Evolutionary conservation across 108 stramenopile genomes (phyloP), one percentile per base, ranked within the genome.

Genomic region (Fistulifera solaris): DNA sequence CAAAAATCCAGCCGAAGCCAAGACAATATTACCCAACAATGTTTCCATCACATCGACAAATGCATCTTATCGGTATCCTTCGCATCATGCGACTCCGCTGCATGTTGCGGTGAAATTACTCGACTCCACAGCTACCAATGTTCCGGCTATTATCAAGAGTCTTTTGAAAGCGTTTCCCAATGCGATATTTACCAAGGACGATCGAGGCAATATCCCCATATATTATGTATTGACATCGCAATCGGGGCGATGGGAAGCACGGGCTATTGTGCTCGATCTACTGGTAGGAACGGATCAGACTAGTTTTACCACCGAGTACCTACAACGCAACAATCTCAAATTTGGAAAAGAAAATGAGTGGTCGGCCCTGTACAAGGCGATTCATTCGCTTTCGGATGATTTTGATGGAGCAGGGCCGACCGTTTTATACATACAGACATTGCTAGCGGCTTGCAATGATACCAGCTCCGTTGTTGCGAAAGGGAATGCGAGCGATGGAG

Each of bases 381-480:
- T 86, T 24, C 72, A 83, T 47, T 53, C 68, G 2, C n/a, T 90
- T n/a, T 70, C 77, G 35, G 84, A 90, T 62, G 88, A 90, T 59
- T 71, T 77, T 52, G 65, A 65, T 38, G 24, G 62, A 12, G 53
- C 70, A 0, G 77, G 75, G 16, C 76, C 80, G 17, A 82, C 88
- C 22, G 81, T 76, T 15, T 71, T 73, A 39, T 86, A 78, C 47
- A 56, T 75, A 38, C 23, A 43, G 7, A 40, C 67, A 5, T 17
- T 62, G 41, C 58, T 50, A 14, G 35, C 8, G 11, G 62, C 61
- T 0, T 47, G n/a, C 39, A 24, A 57, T 0, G 48, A 69, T 19
- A 46, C 50, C 43, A 31, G 48, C 16, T 23, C 35, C n/a, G 39
- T 31, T 21, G 27, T 50, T 0, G 22, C 17, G 51, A 41, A 39